A percentile compares a stretch with the other conserved stretches of the same genome.
Conservation (phyloP, 1,284 basidiomycete species). For the Spongispora temasekensis region DNA sequence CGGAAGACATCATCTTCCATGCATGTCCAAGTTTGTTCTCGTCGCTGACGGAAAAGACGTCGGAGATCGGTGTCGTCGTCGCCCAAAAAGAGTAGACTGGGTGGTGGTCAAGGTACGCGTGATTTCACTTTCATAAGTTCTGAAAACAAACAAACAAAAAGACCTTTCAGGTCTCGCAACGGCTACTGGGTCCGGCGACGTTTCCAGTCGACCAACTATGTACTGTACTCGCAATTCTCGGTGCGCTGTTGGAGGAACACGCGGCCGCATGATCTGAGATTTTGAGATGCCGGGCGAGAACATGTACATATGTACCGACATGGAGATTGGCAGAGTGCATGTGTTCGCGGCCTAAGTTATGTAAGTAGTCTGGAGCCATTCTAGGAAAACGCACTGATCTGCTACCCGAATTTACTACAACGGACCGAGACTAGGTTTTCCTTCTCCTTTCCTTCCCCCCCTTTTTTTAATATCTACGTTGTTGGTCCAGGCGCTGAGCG, state of each 20-base stretch:
- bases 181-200: constrained; percentile 76
- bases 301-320: too few species aligned
- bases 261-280: constrained; percentile 48
- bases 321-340: constrained; percentile 63
- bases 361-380: too few species aligned
- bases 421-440: too few species aligned
- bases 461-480: too few species aligned
- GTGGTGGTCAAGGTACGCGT: constrained; percentile 49
- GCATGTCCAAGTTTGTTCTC: constrained; percentile 74
- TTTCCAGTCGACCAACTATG: constrained; percentile 85
- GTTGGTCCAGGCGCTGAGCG: constrained; percentile 58
- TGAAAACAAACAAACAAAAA: too few species aligned
- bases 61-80: constrained; percentile 43
- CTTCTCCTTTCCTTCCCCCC: too few species aligned
- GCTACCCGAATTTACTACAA: too few species aligned
- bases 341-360: constrained; percentile 60
- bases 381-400: too few species aligned
- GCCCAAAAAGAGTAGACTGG: constrained; percentile 38
- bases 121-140: too few species aligned
- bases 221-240: constrained; percentile 85
- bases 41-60: constrained; percentile 66
- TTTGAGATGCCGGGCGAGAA: constrained; percentile 58
- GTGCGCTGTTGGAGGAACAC: constrained; percentile 78
- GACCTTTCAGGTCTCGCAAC: constrained; percentile 77
- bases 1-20: constrained; percentile 42